phyloP scores from a whole-genome alignment of 2,329 filamentous ascomycete species.

The Seiridium unicorne region DNA sequence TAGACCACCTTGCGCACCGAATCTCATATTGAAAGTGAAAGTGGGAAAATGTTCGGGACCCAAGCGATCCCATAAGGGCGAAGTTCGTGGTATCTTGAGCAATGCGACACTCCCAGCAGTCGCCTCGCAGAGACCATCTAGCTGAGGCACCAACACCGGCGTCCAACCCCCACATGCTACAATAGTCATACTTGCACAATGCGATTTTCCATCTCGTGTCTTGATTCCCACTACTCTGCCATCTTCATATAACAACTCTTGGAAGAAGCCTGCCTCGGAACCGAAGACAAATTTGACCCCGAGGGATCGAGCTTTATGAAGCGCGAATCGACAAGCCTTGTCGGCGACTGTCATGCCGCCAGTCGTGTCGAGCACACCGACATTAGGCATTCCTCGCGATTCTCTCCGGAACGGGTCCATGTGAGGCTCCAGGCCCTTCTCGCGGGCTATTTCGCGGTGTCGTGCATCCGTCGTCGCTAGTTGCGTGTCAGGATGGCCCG shows the following conservation, averaged over 20 bases:
- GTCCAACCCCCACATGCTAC: conserved; percentile 39
- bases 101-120: conserved; percentile 44
- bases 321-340: conserved; percentile 42
- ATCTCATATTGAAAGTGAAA: conserved; percentile 37
- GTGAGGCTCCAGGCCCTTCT: conserved; percentile 25
- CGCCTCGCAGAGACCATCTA: conserved; percentile 42
- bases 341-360: conserved; percentile 45
- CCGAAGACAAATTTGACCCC: conserved; percentile 43
- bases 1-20: conserved; percentile 38
- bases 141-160: conserved; percentile 35
- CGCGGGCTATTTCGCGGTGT: conserved; percentile 24
- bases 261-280: conserved; percentile 26
- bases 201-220: conserved; percentile 31
- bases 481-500: conserved; percentile 32
- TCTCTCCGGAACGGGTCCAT: conserved; percentile 36
- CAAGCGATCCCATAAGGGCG: conserved; percentile 35
- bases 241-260: conserved; percentile 12
- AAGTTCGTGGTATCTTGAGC: conserved; percentile 37
- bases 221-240: conserved; percentile 33
- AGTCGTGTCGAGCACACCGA: conserved; percentile 42
- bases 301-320: conserved; percentile 37
- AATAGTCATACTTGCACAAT: conserved; percentile 2
- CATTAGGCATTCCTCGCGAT: conserved; percentile 22
- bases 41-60: conserved; percentile 42
- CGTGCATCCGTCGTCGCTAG: conserved; percentile 27